phyloP scores from a whole-genome alignment of 2,329 filamentous ascomycete genomes.

The Fusarium sp. region DNA sequence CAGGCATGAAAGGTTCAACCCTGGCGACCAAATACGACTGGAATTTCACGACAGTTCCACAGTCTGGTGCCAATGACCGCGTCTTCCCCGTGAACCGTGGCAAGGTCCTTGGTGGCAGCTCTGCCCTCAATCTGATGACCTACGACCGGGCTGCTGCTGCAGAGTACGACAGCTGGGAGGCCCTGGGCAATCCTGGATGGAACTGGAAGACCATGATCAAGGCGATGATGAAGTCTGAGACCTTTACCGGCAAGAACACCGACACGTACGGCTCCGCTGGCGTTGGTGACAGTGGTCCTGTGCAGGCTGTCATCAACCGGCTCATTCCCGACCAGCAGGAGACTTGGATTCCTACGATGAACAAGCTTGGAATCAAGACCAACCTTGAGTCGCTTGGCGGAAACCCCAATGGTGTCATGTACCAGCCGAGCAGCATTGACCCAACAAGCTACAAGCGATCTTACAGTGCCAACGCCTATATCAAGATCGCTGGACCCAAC shows the following conservation, averaged over 20 bases:
- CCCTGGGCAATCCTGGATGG: constrained; percentile 53
- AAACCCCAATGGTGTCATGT: constrained; percentile 59
- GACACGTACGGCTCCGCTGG: constrained; percentile 25
- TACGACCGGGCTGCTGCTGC: constrained; percentile 51
- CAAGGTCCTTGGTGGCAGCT: constrained; percentile 62
- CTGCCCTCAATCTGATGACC: constrained; percentile 44
- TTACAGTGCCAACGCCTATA: constrained; percentile 60
- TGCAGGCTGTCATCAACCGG: constrained; percentile 52
- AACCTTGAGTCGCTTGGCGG: constrained; percentile 59
- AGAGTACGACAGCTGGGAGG: constrained; percentile 54
- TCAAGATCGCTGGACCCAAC: constrained; percentile 55
- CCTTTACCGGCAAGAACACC: constrained; percentile 31
- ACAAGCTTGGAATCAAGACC: constrained; percentile 51
- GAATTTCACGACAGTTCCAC: constrained; percentile 58
- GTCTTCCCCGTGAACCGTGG: constrained; percentile 58
- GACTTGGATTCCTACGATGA: constrained; percentile 57
- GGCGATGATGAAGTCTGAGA: constrained; percentile 45
- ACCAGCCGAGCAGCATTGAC: constrained; percentile 61
- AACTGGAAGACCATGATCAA: constrained; percentile 52
- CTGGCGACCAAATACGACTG: constrained; percentile 51
- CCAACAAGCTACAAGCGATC: constrained; percentile 58
- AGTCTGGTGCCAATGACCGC: constrained; percentile 54
- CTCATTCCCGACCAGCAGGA: constrained; percentile 56
- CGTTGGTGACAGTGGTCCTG: constrained; percentile 19
- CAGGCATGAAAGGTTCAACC: constrained; percentile 46